A percentile compares a stretch with the other conserved stretches of the same genome.
These are phyloP conservation scores for Hericium erinaceus DNA, from an alignment of 768 basidiomycete genomes.

Conservation along the genomic window DNA sequence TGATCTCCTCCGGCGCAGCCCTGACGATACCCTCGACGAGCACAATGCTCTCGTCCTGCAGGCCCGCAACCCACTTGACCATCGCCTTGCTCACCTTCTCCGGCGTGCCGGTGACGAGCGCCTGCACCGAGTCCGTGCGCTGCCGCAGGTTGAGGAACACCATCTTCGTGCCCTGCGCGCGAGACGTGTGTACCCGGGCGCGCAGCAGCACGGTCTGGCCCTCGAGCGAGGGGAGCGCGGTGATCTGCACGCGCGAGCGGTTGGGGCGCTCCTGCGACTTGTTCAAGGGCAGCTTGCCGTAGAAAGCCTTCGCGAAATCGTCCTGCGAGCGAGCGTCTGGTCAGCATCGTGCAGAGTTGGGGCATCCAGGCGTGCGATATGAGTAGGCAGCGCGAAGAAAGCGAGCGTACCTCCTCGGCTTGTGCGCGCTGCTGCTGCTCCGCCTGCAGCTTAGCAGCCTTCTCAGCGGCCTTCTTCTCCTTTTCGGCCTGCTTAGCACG, in stretches of 20 bases:
- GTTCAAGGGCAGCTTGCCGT: slow-evolving; percentile 83
- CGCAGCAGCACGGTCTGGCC: slow-evolving; percentile 76
- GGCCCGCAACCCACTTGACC: slow-evolving; percentile 80
- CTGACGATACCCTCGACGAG: slow-evolving; percentile 79
- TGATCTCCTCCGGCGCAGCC: slow-evolving; percentile 76
- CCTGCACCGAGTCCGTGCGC: slow-evolving; percentile 79
- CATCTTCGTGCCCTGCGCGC: slow-evolving; percentile 93
- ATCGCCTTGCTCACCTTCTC: slow-evolving; percentile 91
- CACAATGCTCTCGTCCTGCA: slow-evolving; percentile 85
- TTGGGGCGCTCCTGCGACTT: slow-evolving; percentile 77
- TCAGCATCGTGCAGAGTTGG: not conserved
- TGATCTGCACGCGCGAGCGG: slow-evolving; percentile 54
- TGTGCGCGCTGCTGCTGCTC: slow-evolving; percentile 58
- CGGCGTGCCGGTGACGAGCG: slow-evolving; percentile 60
- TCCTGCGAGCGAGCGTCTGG: slow-evolving; percentile 21
- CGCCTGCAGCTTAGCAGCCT: slow-evolving; percentile 71
- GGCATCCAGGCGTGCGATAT: not conserved
- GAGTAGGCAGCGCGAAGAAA: too few relatives aligned
- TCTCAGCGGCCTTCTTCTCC: slow-evolving; percentile 80
- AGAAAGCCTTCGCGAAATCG: slow-evolving; percentile 74
- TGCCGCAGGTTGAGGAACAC: slow-evolving; percentile 91
- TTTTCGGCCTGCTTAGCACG: slow-evolving; percentile 87
- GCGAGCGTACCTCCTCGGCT: slow-evolving; percentile 45
- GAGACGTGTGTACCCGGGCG: slow-evolving; percentile 84
- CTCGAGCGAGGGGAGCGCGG: slow-evolving; percentile 49